Base-by-base conservation (phyloP, 139 green algal species). In the Chlamydomonas eustigma region DNA sequence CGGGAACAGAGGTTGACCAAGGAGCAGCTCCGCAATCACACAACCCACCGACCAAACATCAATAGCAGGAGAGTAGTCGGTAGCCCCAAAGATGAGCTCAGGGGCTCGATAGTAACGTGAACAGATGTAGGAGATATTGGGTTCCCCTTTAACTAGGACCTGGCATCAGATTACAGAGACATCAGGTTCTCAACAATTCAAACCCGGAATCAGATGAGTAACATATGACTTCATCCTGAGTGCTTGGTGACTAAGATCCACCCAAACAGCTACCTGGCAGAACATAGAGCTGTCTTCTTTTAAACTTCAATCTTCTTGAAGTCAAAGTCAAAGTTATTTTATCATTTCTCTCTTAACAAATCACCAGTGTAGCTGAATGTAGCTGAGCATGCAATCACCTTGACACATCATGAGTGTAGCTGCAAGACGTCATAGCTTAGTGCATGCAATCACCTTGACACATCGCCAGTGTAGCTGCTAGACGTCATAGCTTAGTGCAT, bases 81-180 rank as follows among this genome's bases (percentile, higher is more conserved):
- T 97, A 2, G 96, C 96, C 8, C 96, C 96, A 80, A 99, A 99
- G 44, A 99, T 98, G 50, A 99, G 90, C 90, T 99, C 96, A 1
- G 96, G 96, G 2, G 71, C 71, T n/a, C 91, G 87, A 78, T 95
- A 96, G 84, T 93, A 97, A 38, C 96, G 87, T 18, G 89, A 97
- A 88, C 96, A 99, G 85, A 99, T 99, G 88, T 99, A 99, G 28
- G 90, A 93, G 79, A 99, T 99, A 89, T 99, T 99, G 76, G 96
- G 92, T 38, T 75, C 68, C 4, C 68, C 68, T 38, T 64, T 75
- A 38, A 64, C 38, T 22, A 63, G 68, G 6, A 73, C 34, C 63
- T 37, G 25, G 22, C 50, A 63, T 24, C 50, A 28, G 22, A 63
- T 63, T 63, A 22, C 22, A 77, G 82, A 95, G 95, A 78, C 95